These are phyloP conservation scores for Fusarium anguioides DNA, from an alignment of 2,329 filamentous ascomycete genomes.

Conservation along the genomic window DNA sequence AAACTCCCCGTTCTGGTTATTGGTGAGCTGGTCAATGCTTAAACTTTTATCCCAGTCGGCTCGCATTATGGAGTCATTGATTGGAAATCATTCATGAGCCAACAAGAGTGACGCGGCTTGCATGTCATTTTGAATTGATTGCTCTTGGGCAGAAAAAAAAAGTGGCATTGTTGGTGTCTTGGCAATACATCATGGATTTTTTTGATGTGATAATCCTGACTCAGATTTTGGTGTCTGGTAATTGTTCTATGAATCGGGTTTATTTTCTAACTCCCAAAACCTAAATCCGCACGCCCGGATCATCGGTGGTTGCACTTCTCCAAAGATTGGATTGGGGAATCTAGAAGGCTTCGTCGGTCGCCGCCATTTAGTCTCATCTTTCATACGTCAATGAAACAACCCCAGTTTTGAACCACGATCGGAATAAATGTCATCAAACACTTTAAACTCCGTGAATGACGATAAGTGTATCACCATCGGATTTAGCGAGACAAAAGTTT, in stretches of 20 bases:
- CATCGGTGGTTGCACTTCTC: background rate
- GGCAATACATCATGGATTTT: background rate
- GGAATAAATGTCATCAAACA: conserved; percentile 9
- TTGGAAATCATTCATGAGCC: background rate
- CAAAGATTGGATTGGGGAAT: background rate
- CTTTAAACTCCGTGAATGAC: background rate
- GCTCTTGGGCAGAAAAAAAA: background rate
- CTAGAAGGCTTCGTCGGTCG: background rate
- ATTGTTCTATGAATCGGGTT: background rate
- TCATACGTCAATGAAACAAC: conserved; percentile 1
- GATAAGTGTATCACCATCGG: conserved; percentile 3
- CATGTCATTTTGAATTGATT: background rate
- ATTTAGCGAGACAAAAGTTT: conserved; percentile 9
- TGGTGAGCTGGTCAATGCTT: background rate
- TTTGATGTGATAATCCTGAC: background rate
- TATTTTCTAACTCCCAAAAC: background rate
- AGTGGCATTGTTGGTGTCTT: background rate
- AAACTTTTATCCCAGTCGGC: background rate
- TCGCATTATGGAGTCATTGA: background rate
- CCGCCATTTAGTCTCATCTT: background rate
- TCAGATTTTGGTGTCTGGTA: background rate
- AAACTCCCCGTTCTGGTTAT: background rate
- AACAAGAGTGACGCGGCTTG: conserved; percentile 3
- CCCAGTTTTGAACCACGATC: background rate
- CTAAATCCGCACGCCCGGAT: background rate